A percentile compares a stretch with the other conserved stretches of the same genome.
phyloP scores from a whole-genome alignment of 768 basidiomycete genomes.

The Favolaschia claudopus region DNA sequence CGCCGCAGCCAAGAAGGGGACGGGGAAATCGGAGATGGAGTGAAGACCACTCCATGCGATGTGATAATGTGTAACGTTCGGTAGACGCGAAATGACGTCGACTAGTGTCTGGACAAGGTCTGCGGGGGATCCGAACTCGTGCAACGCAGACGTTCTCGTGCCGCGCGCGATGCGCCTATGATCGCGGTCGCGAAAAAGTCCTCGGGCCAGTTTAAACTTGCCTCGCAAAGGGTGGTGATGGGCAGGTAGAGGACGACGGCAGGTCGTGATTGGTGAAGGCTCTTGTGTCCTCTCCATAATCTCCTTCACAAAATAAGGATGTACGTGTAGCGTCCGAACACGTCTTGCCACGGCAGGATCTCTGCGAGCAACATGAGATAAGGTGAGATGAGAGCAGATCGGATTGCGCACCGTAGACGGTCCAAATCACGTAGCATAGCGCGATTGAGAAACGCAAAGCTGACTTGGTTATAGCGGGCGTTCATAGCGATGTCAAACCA shows the following conservation, averaged over 20 bases:
- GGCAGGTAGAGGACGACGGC: too few relatives aligned
- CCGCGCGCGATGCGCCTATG: constrained; percentile 35
- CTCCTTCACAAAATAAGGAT: constrained; percentile 57
- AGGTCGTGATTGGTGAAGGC: background rate
- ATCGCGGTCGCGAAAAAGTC: constrained; percentile 44
- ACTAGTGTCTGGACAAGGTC: constrained; percentile 50
- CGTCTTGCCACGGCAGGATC: constrained; percentile 57
- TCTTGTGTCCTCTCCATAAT: constrained; percentile 38
- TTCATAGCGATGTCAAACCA: constrained; percentile 49
- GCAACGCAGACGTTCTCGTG: constrained; percentile 37
- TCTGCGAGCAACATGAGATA: constrained; percentile 32
- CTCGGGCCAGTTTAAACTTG: constrained; percentile 36
- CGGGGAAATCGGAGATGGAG: constrained; percentile 34
- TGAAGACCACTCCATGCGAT: constrained; percentile 57
- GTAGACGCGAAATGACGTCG: constrained; percentile 51
- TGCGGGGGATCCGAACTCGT: constrained; percentile 41
- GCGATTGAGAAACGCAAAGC: constrained; percentile 56
- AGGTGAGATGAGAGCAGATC: constrained; percentile 8
- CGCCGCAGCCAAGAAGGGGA: constrained; percentile 44
- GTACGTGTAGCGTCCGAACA: constrained; percentile 55
- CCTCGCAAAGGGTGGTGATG: constrained; percentile 20
- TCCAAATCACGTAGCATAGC: constrained; percentile 42
- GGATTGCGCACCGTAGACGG: constrained; percentile 42
- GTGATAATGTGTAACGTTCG: constrained; percentile 56
- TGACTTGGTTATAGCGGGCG: constrained; percentile 55